phyloP scores from a whole-genome alignment of 1,139 yeast species.

The Candida glucosophila region DNA sequence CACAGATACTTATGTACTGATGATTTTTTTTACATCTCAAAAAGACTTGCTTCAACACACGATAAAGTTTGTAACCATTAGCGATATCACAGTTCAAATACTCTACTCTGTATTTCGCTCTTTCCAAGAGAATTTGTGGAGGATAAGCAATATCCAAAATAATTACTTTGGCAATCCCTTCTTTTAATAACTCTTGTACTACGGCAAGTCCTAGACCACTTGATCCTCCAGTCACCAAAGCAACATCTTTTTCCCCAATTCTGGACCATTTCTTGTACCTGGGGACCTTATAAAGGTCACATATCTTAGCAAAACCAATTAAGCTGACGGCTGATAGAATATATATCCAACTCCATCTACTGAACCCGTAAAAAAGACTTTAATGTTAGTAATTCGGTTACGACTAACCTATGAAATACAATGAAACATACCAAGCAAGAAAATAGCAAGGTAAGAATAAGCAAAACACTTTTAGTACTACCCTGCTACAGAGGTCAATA shows the following conservation, averaged over 20 bases:
- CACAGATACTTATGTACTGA: slow-evolving; percentile 39
- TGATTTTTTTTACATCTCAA: slow-evolving; percentile 17
- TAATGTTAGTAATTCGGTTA: no score
- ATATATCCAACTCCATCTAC: no score
- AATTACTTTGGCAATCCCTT: slow-evolving; percentile 28
- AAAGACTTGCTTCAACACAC: slow-evolving; percentile 14
- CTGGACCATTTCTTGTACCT: background rate
- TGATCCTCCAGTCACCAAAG: slow-evolving; percentile 60
- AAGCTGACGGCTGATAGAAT: no score
- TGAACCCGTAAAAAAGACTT: no score
- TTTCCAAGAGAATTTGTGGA: slow-evolving; percentile 1
- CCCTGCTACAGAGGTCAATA: no score
- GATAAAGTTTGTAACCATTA: slow-evolving; percentile 18
- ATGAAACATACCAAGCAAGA: no score
- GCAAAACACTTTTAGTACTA: no score
- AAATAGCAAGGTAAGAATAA: no score
- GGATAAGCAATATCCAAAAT: slow-evolving; percentile 41
- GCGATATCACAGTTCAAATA: slow-evolving; percentile 45
- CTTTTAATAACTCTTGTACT: slow-evolving; percentile 21
- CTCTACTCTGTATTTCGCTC: slow-evolving; percentile 10
- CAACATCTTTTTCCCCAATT: slow-evolving; percentile 19
- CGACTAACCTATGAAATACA: no score
- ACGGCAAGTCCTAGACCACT: slow-evolving; percentile 50
- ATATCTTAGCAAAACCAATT: no score
- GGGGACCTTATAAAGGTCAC: no score